These are phyloP conservation scores for Pleurostoma richardsiae DNA, from an alignment of 2,329 filamentous ascomycete genomes.

Conservation along the genomic window DNA sequence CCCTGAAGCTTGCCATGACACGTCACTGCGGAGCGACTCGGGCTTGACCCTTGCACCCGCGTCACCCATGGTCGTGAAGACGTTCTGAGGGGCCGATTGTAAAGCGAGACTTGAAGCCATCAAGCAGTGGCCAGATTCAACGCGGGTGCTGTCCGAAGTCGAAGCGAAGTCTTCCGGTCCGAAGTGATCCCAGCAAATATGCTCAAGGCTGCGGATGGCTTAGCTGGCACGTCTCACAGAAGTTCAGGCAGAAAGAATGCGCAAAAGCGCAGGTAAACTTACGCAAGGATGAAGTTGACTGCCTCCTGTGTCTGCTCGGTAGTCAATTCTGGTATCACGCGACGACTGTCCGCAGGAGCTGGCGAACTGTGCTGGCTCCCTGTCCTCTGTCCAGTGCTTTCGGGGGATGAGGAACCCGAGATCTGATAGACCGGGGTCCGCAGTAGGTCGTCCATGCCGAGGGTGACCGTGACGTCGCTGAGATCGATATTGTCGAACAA, in stretches of 20 bases:
- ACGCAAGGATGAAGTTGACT: slow-evolving; percentile 51
- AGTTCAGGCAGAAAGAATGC: no score
- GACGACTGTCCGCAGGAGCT: background rate
- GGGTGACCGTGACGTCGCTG: slow-evolving; percentile 31
- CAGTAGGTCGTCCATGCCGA: slow-evolving; percentile 34
- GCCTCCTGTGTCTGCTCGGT: slow-evolving; percentile 36
- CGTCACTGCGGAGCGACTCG: slow-evolving; percentile 3
- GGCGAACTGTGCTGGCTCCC: slow-evolving; percentile 2
- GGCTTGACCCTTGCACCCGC: slow-evolving; percentile 5
- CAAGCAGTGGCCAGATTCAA: slow-evolving; percentile 33
- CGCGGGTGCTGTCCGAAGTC: slow-evolving; percentile 21
- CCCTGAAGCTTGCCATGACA: slow-evolving; percentile 30
- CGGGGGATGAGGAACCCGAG: slow-evolving; percentile 13
- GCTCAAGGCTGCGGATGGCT: slow-evolving; percentile 35
- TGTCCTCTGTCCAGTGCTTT: no score
- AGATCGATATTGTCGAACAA: slow-evolving; percentile 27
- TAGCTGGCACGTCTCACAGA: no score
- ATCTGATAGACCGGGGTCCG: slow-evolving; percentile 38
- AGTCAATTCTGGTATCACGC: slow-evolving; percentile 19
- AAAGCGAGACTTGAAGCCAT: slow-evolving; percentile 39
- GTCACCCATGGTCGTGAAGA: slow-evolving; percentile 18
- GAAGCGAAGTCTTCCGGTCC: slow-evolving; percentile 30
- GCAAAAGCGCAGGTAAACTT: slow-evolving; percentile 12
- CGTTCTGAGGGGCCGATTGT: slow-evolving; percentile 27
- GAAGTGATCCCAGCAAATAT: slow-evolving; percentile 48